Evolutionary conservation across 768 basidiomycete genomes (phyloP).

Genomic region (Trametes maxima): DNA sequence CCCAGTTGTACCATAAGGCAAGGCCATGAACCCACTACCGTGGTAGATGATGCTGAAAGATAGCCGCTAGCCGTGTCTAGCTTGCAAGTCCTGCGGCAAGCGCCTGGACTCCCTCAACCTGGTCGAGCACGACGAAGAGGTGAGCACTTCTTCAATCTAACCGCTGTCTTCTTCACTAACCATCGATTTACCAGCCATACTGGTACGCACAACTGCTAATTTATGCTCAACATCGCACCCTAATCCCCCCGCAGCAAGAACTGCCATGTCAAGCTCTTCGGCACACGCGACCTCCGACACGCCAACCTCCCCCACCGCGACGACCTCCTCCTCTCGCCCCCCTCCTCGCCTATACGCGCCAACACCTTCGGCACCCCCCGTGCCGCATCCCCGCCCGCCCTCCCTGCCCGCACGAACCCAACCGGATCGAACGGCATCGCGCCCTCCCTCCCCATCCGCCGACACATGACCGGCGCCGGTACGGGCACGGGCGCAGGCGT

Average conservation of each 20-base stretch:
- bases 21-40: neutral
- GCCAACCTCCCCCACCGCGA: conserved; percentile 63
- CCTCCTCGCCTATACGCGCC: conserved; percentile 35
- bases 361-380: conserved; percentile 29
- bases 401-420: neutral
- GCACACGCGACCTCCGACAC: conserved; percentile 71
- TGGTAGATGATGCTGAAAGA: neutral
- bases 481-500: conserved; percentile 30
- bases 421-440: conserved; percentile 2
- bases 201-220: conserved; percentile 36
- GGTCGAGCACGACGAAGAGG: conserved; percentile 83
- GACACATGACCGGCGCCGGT: no score
- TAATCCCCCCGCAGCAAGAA: conserved; percentile 57
- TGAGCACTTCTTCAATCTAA: conserved; percentile 37
- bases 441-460: conserved; percentile 25
- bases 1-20: conserved; percentile 81
- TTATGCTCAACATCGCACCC: conserved; percentile 3
- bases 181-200: conserved; percentile 40
- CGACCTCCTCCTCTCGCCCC: conserved; percentile 34
- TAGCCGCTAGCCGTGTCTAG: conserved; percentile 66
- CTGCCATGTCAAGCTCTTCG: conserved; percentile 81
- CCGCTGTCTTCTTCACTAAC: conserved; percentile 1
- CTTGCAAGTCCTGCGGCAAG: conserved; percentile 76
- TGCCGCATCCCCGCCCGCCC: conserved; percentile 23
- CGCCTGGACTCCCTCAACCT: conserved; percentile 76